phyloP scores from a whole-genome alignment of 306 rosid genomes.

The cucumber (Cucumis sativus) region Cucumber_9930_V3 NC_026658.2:6330001-6330500 shows the following conservation, averaged over 20 bases:
- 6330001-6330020: conserved; percentile 14
- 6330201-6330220: conserved; percentile 47
- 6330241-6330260: conserved; percentile 30
- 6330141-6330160: not conserved
- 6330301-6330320: conserved; percentile 40
- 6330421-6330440: conserved; percentile 27
- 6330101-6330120: conserved; percentile 69
- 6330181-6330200: conserved; percentile 4
- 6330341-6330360: not conserved
- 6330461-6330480: conserved; percentile 65
- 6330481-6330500: conserved; percentile 71
- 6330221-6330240: conserved; percentile 49
- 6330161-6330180: not conserved
- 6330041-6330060: conserved; percentile 27
- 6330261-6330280: conserved; percentile 33
- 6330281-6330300: conserved; percentile 56
- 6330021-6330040: not conserved
- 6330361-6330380: not conserved
- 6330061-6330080: conserved; percentile 28
- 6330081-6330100: conserved; percentile 40
- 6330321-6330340: not conserved
- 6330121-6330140: not conserved
- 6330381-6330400: not conserved
- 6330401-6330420: conserved; percentile 59
- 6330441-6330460: conserved; percentile 59